These are phyloP conservation scores for Ophiognomonia clavigignenti-juglandacearum DNA, from an alignment of 2,329 filamentous ascomycete genomes.

Conservation along the genomic window DNA sequence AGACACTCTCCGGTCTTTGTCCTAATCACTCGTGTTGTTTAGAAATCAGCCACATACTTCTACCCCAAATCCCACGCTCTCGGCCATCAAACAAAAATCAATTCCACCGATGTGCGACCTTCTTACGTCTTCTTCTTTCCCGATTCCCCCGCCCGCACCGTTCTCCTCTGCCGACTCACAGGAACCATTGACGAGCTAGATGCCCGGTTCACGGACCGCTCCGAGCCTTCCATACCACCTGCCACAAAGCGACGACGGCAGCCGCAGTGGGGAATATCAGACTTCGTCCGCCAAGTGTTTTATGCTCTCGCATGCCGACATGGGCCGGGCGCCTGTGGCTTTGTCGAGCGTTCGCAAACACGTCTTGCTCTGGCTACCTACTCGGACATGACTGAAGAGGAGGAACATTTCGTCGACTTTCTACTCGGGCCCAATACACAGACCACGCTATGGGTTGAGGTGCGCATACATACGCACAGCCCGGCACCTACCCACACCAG, in stretches of 20 bases:
- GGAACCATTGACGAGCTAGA: neutral
- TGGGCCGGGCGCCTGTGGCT: neutral
- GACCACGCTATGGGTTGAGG: neutral
- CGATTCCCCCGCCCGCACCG: neutral
- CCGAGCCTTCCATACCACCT: neutral
- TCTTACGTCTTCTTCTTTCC: neutral
- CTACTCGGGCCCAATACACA: neutral
- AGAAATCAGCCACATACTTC: neutral
- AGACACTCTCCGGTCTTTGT: neutral
- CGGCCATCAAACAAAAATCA: neutral
- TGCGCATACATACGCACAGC: neutral
- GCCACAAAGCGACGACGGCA: neutral
- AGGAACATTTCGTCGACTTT: neutral
- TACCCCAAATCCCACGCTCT: neutral
- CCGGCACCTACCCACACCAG: neutral
- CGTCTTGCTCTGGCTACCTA: neutral
- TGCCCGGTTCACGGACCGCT: neutral
- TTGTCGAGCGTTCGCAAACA: neutral
- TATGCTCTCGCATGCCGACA: neutral
- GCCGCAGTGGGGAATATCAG: neutral
- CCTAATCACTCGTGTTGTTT: neutral
- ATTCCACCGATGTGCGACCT: neutral
- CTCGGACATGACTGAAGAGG: neutral
- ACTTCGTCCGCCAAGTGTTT: neutral
- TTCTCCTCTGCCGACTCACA: neutral